phyloP scores from a whole-genome alignment of 352 stramenopile species.

The Phytophthora colocasiae region DNA sequence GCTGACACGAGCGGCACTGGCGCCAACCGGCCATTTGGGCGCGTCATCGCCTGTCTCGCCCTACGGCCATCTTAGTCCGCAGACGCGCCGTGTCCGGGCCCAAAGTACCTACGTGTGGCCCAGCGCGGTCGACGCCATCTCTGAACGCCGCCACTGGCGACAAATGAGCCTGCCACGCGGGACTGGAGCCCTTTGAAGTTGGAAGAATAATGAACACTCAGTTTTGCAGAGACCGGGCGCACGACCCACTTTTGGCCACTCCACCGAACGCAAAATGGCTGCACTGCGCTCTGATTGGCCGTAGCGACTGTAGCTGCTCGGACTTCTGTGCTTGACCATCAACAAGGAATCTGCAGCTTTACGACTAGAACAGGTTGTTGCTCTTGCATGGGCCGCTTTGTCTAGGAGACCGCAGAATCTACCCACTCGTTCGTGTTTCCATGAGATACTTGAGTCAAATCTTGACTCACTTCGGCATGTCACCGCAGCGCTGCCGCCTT shows the following conservation, averaged over 20 bases:
- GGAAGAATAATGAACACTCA: slow-evolving; percentile 31
- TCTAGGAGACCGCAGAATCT: no score
- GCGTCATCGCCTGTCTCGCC: slow-evolving; percentile 41
- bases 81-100: slow-evolving; percentile 20
- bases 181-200: slow-evolving; percentile 38
- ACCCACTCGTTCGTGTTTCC: no score
- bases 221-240: slow-evolving; percentile 15
- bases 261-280: slow-evolving; percentile 18
- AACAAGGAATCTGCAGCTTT: no score
- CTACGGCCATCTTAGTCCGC: slow-evolving; percentile 35
- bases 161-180: slow-evolving; percentile 31
- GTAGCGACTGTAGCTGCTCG: neutral
- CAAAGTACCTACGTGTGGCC: slow-evolving; percentile 8
- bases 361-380: no score
- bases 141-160: slow-evolving; percentile 26
- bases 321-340: no score
- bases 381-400: no score
- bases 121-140: slow-evolving; percentile 4
- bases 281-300: slow-evolving; percentile 6
- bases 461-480: no score
- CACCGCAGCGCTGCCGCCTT: neutral
- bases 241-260: slow-evolving; percentile 2
- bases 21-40: slow-evolving; percentile 31
- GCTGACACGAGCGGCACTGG: slow-evolving; percentile 24
- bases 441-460: no score